phyloP scores from a whole-genome alignment of 768 basidiomycete genomes.

The Xerocomellus intermedius region DNA sequence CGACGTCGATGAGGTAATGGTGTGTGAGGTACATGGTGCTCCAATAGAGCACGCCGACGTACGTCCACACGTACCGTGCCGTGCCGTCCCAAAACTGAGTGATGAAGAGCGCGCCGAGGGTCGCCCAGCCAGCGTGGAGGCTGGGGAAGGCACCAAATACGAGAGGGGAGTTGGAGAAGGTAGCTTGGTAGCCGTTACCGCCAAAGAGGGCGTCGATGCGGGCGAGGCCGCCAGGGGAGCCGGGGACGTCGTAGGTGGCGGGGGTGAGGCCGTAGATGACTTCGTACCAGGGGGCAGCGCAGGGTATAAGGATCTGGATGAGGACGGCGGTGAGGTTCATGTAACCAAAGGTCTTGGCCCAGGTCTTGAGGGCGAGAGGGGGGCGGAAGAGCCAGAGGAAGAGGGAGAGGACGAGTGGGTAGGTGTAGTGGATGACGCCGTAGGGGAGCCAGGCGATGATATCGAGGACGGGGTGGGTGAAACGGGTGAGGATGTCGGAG shows the following conservation, averaged over 20 bases:
- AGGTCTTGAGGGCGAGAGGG: conserved; percentile 76
- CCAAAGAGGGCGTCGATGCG: conserved; percentile 91
- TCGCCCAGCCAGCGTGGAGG: conserved; percentile 87
- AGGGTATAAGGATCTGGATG: conserved; percentile 86
- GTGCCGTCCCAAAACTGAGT: conserved; percentile 90
- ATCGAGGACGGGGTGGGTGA: conserved; percentile 90
- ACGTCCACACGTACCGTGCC: conserved; percentile 71
- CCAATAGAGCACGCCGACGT: conserved; percentile 90
- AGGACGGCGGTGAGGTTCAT: conserved; percentile 89
- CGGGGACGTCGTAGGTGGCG: conserved; percentile 92
- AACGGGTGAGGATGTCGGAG: conserved; percentile 92
- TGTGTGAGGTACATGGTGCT: conserved; percentile 98
- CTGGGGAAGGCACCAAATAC: conserved; percentile 98
- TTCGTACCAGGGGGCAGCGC: conserved; percentile 97
- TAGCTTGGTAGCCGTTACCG: conserved; percentile 66
- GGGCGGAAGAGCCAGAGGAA: conserved; percentile 89
- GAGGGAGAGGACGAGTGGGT: conserved; percentile 84
- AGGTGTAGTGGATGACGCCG: conserved; percentile 86
- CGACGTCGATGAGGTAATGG: conserved; percentile 98
- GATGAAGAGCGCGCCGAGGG: conserved; percentile 89
- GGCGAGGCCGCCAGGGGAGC: conserved; percentile 89
- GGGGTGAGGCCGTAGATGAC: conserved; percentile 92
- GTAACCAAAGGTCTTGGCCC: conserved; percentile 87
- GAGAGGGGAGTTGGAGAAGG: conserved; percentile 86
- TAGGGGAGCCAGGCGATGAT: conserved; percentile 96